These are phyloP conservation scores for Leccinum subgranulosum DNA, from an alignment of 768 basidiomycete species.

Conservation along the genomic window DNA sequence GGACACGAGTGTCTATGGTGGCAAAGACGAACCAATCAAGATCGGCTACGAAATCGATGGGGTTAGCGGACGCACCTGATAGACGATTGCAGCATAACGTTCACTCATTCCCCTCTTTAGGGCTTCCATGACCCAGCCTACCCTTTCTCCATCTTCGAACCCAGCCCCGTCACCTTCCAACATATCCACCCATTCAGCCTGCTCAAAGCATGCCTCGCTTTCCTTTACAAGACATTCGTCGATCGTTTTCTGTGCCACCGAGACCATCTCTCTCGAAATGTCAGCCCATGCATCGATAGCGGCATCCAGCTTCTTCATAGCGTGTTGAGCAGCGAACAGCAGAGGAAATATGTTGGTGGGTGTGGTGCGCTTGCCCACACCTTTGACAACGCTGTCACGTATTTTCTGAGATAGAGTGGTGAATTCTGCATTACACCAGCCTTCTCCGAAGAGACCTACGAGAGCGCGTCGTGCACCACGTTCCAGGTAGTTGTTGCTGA, in stretches of 20 bases:
- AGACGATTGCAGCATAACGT: constrained; percentile 61
- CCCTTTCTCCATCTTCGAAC: constrained; percentile 75
- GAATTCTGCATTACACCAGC: constrained; percentile 85
- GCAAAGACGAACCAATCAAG: not conserved
- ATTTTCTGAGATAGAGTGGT: constrained; percentile 63
- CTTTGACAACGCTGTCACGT: constrained; percentile 67
- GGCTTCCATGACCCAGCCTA: constrained; percentile 72
- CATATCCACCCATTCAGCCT: constrained; percentile 69
- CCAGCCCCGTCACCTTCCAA: constrained; percentile 69
- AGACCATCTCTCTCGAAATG: constrained; percentile 56
- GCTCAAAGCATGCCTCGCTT: constrained; percentile 63
- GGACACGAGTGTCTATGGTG: constrained; percentile 61
- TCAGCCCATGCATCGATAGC: constrained; percentile 53
- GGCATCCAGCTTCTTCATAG: constrained; percentile 49
- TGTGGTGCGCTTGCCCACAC: constrained; percentile 66
- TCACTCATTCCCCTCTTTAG: constrained; percentile 61
- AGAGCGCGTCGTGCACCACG: constrained; percentile 71
- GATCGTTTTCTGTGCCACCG: constrained; percentile 55
- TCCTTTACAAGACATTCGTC: constrained; percentile 60
- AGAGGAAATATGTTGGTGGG: constrained; percentile 65
- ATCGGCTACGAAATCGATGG: not conserved
- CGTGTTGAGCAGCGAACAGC: constrained; percentile 63
- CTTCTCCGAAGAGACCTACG: constrained; percentile 82
- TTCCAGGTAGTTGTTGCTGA: constrained; percentile 68
- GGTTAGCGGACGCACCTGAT: constrained; percentile 55